Base-by-base conservation (phyloP, 1,139 yeast genomes). In the Lodderomyces theae region DNA sequence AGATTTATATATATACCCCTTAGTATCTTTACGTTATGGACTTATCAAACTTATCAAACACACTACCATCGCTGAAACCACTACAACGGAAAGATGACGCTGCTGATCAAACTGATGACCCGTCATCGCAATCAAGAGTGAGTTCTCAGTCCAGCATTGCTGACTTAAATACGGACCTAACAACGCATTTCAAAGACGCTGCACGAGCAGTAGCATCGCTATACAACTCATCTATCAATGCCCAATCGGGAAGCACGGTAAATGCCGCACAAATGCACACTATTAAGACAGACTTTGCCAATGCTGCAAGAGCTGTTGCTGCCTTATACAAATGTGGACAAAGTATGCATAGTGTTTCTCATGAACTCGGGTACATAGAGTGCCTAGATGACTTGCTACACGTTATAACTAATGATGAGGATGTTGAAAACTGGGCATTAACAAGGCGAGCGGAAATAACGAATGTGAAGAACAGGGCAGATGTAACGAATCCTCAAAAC, bases 301-400 rank as follows among this genome's bases (percentile, higher is more conserved):
- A 66, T 40, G 86, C 86, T 8, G 86, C 86, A 23, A 72, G 77
- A 43, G 76, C 85, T 3, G 83, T 81, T 32, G 83, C 86, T 3
- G 70, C 81, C 1, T 61, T 81, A 9, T 81, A 80, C 51, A 64
- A 84, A 40, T 54, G 78, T 8, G 71, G 83, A 13, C 72, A 74
- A 42, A 66, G 69, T 36, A 66, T 75, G 29, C 68, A 62, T 24
- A 58, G 70, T 4, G 47, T 74, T 32, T 53, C 74, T 19, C 69
- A 68, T 38, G 67, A 72, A 35, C 72, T 69, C 44, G 87, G 87
- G 0, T 81, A 80, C 48, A 54, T 79, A 35, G 73, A 71, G 29
- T 79, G 85, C 51, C 50, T 81, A 6, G 74, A 80, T 43, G 86
- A 81, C 45, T 51, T 80, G 19, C 51, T 79, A 2, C 57, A 62